Base-by-base conservation (phyloP, 805 yeast species). In the Jamesozyma piceae region DNA sequence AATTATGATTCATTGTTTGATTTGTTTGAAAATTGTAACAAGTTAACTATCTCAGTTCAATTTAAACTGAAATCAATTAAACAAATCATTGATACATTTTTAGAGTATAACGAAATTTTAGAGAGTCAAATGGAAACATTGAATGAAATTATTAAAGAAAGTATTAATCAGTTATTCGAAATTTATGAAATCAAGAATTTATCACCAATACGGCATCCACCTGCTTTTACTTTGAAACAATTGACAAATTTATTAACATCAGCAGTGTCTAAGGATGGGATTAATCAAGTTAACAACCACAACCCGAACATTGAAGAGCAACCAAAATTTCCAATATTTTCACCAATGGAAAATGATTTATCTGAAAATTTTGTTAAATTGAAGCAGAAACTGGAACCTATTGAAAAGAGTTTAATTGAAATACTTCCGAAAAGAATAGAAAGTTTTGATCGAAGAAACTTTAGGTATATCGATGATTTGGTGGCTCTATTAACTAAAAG, bases 391-490 rank as follows among this genome's bases (percentile, higher is more conserved):
- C 56, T 77, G 3, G 64, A 63, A 4, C 83, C 84, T 1, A 64
- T 79, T 17, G 69, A 67, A 34, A 78, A 74, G 5, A 66, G 69
- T 43, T 66, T 83, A 2, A 51, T 73, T 8, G 67, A 68, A 32
- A 69, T 77, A 42, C 64, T 80, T 1, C 82, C 82, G 0, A 52
- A 63, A 18, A 65, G 78, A 39, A 49, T 67, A 65, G 48, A 76
- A 57, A 48, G 72, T 53, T 57, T 79, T 65, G 55, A 63, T 50
- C 41, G 51, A 52, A 72, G 47, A 48, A 47, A 28, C 57, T 39
- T 44, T 36, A 29, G 28, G 20, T 65, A 51, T 32, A 49, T 59
- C n/a, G 52, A 38, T 24, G 46, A 44, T 21, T 42, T 50, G 37
- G 38, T 33, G 42, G 66, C 26, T 44, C 66, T 75, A 17, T 54